phyloP scores from a whole-genome alignment of 1,284 basidiomycete species.

The Volvariella surrecta region DNA sequence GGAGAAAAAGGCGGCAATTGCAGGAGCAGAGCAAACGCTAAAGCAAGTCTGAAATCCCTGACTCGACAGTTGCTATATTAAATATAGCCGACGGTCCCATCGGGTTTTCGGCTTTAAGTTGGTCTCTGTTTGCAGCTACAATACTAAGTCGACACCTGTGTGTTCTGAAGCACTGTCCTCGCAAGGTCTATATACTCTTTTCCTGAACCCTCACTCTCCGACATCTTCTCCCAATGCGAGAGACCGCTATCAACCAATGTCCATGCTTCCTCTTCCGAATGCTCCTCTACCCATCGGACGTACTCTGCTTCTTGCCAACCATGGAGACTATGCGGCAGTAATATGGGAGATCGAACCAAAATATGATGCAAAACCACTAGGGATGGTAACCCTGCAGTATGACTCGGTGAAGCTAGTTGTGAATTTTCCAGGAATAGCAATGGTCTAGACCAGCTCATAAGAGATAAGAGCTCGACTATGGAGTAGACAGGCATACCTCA shows the following conservation, averaged over 20 bases:
- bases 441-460: conserved; percentile 39
- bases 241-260: conserved; percentile 65
- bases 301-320: conserved; percentile 93
- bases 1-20: background rate
- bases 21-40: background rate
- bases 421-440: conserved; percentile 80
- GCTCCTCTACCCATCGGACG: conserved; percentile 80
- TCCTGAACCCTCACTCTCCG: conserved; percentile 42
- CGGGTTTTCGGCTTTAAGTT: background rate
- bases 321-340: conserved; percentile 79
- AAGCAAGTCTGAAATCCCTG: background rate
- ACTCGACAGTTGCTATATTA: background rate
- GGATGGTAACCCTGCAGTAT: conserved; percentile 69
- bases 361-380: conserved; percentile 88
- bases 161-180: conserved; percentile 43
- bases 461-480: conserved; percentile 4
- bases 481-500: conserved; percentile 49
- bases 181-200: conserved; percentile 57
- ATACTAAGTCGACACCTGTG: conserved; percentile 7
- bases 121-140: background rate
- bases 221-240: conserved; percentile 63
- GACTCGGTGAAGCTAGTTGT: conserved; percentile 52
- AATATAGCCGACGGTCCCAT: background rate
- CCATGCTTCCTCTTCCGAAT: conserved; percentile 63
- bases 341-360: conserved; percentile 80